Conservation (phyloP, 352 stramenopile genomes). For the Pythium coloratum region DNA sequence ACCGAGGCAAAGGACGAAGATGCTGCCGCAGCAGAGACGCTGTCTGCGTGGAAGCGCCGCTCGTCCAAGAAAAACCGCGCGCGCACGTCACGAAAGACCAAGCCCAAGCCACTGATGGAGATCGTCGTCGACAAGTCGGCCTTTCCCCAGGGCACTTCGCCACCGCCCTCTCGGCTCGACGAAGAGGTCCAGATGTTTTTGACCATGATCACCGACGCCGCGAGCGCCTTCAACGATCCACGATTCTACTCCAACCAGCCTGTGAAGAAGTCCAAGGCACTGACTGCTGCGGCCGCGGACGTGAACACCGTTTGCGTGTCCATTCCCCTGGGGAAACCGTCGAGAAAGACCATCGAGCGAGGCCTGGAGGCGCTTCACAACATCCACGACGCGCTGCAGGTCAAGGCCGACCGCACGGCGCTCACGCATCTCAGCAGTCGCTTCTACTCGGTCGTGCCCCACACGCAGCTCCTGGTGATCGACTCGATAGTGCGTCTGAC, state of each 20-base stretch:
- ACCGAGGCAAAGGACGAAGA: slow-evolving; percentile 42
- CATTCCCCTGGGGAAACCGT: slow-evolving; percentile 43
- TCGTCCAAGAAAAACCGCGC: slow-evolving; percentile 28
- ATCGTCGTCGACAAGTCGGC: slow-evolving; percentile 6
- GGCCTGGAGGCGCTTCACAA: slow-evolving; percentile 64
- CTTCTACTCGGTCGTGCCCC: slow-evolving; percentile 70
- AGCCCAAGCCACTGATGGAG: slow-evolving; percentile 16
- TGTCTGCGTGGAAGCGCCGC: slow-evolving; percentile 8
- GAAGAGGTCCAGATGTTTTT: slow-evolving; percentile 52
- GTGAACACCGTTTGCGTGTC: slow-evolving; percentile 12
- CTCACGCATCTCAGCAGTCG: slow-evolving; percentile 56
- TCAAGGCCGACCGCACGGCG: slow-evolving; percentile 35
- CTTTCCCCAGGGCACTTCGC: slow-evolving; percentile 22
- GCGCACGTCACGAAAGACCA: slow-evolving; percentile 24
- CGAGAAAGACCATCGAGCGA: slow-evolving; percentile 48
- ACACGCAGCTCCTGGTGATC: slow-evolving; percentile 50
- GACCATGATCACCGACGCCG: slow-evolving; percentile 40
- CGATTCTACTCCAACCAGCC: slow-evolving; percentile 21
- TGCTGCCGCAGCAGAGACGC: background rate
- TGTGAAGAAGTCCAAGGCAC: slow-evolving; percentile 29
- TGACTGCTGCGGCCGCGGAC: background rate
- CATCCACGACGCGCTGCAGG: slow-evolving; percentile 56
- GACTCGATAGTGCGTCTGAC: slow-evolving; percentile 71
- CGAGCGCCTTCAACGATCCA: slow-evolving; percentile 31
- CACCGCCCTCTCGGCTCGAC: slow-evolving; percentile 44